A percentile compares a stretch with the other conserved stretches of the same genome.
Conservation (phyloP, 805 yeast species). For the Hanseniaspora meyeri region DNA sequence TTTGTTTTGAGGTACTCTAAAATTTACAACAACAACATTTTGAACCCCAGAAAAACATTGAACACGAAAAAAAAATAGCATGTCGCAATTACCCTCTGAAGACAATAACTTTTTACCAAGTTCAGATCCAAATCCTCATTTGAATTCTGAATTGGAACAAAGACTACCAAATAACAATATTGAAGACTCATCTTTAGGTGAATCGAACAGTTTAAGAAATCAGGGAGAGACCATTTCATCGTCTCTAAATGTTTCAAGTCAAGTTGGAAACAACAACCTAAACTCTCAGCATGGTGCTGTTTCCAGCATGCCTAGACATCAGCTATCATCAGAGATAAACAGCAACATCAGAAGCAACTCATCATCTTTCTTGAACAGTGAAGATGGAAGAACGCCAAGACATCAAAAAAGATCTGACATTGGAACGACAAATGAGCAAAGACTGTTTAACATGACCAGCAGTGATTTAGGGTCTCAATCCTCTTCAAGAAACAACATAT, state of each 20-base stretch:
- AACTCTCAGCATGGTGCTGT: not conserved
- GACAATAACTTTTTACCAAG: constrained; percentile 26
- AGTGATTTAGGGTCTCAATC: not conserved
- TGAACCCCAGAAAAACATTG: not conserved
- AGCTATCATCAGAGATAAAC: not conserved
- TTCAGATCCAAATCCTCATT: constrained; percentile 23
- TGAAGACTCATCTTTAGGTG: constrained; percentile 23
- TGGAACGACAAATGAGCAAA: constrained; percentile 2
- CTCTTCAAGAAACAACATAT: constrained; percentile 12
- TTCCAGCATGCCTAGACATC: not conserved
- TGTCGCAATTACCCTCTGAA: constrained; percentile 31
- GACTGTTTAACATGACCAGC: constrained; percentile 7
- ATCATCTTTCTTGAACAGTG: constrained; percentile 5
- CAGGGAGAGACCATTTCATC: constrained; percentile 3
- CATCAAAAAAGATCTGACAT: constrained; percentile 12
- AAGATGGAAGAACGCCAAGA: constrained; percentile 10
- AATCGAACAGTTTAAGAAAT: constrained; percentile 12
- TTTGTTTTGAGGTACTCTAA: not conserved
- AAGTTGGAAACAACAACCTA: not conserved
- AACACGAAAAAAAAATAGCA: constrained; percentile 5
- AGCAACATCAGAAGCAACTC: constrained; percentile 2
- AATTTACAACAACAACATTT: no score
- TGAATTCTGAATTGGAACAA: not conserved
- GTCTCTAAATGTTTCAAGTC: not conserved
- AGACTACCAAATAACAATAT: constrained; percentile 2